Evolutionary conservation across 2,329 filamentous ascomycete species (phyloP).

Genomic region (Curvularia verruculosa): DNA sequence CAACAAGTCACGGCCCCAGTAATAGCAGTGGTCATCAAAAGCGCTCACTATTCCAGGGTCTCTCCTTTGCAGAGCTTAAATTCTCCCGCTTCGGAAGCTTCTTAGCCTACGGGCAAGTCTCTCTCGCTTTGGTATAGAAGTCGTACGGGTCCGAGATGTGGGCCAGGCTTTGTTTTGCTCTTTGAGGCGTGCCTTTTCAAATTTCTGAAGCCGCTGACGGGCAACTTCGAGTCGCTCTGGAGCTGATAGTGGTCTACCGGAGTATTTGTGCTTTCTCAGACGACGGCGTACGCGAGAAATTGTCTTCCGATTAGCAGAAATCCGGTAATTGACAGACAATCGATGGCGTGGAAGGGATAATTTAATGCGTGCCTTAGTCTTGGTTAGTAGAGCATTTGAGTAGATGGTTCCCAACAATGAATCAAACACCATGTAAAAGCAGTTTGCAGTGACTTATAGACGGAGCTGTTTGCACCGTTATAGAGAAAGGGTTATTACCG

Average conservation of each 20-base stretch:
- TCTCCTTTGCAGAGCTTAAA: neutral
- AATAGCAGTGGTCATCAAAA: conserved; percentile 12
- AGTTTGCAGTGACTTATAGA: neutral
- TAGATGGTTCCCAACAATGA: neutral
- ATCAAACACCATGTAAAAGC: conserved; percentile 8
- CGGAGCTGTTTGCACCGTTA: neutral
- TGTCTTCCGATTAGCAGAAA: neutral
- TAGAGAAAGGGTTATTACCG: neutral
- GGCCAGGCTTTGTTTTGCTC: conserved; percentile 1
- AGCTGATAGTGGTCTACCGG: conserved; percentile 4
- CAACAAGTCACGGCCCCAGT: conserved; percentile 5
- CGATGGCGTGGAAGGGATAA: neutral
- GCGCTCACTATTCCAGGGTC: neutral
- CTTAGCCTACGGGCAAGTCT: conserved; percentile 5
- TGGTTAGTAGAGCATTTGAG: neutral
- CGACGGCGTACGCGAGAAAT: conserved; percentile 1
- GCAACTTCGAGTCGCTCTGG: conserved; percentile 14
- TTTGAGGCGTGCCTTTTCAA: conserved; percentile 10
- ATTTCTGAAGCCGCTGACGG: conserved; percentile 11
- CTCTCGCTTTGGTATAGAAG: conserved; percentile 2
- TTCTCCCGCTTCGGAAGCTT: conserved; percentile 1
- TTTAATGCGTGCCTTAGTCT: neutral
- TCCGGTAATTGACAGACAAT: neutral
- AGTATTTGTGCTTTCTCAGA: neutral
- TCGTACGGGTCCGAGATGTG: neutral